Base-by-base conservation (phyloP, 2,329 filamentous ascomycete species). In the Dactylellina parvicollis region DNA sequence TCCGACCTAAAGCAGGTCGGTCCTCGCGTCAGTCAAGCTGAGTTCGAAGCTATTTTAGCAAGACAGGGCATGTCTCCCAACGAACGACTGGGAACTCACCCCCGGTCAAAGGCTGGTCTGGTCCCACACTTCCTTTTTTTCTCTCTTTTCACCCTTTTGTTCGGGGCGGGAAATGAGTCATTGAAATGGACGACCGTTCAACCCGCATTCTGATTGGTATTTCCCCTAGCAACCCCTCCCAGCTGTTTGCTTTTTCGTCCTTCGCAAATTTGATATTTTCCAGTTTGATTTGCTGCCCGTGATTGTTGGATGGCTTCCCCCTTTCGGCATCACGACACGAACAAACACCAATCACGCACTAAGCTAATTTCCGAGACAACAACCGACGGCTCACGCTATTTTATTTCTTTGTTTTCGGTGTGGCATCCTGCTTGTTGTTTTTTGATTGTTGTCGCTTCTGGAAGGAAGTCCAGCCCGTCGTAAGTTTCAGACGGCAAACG, bases 301-400 rank as follows among this genome's bases (percentile, higher is more conserved):
- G 49, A 50, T 20, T 36, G 47, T n/a, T 50, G 52, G 42, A 49
- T 47, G 38, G 18, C 34, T 49, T 57, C 59, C 57, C 59, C 60
- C 40, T 65, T 72, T 72, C 67, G 52, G 67, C 59, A 72, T 64
- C 38, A 64, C 50, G 59, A 72, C 67, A 72, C 67, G 67, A 72
- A 64, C 67, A 72, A 72, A 72, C 67, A 72, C 26, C 52, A 59
- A 64, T 57, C 44, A 62, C 10, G 59, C 59, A 47, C 67, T 64
- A 67, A 44, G 30, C 57, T 59, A 72, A 72, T 72, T 65, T 65
- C 59, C 57, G 67, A 64, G 56, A 57, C 59, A 62, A 49, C 28
- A 59, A 34, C 65, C 46, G 49, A 59, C 28, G 44, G 34, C 52
- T 72, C 26, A 32, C 26, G 42, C 42, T 59, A 44, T 54, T 59